These are phyloP conservation scores for Pseudogymnoascus sp. DNA, from an alignment of 2,329 filamentous ascomycete genomes.

Conservation along the genomic window DNA sequence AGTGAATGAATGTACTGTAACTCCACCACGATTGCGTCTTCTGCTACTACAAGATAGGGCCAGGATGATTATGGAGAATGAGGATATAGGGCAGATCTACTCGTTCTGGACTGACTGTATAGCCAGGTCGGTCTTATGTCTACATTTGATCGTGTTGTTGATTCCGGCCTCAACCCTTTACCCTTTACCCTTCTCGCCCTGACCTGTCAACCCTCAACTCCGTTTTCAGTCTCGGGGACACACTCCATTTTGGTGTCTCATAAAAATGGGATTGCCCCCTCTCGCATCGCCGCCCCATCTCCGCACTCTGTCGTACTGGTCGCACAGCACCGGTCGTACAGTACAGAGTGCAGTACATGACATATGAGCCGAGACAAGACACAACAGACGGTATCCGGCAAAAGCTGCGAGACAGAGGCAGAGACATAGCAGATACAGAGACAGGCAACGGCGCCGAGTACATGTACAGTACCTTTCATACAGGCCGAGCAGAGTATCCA, in stretches of 20 bases:
- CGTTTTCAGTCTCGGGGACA: background rate
- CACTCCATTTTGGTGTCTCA: background rate
- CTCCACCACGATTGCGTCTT: background rate
- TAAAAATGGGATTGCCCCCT: background rate
- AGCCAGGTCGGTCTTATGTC: background rate
- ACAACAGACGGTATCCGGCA: slow-evolving; percentile 2
- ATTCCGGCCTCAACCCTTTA: background rate
- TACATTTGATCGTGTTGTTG: background rate
- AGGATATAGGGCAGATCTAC: background rate
- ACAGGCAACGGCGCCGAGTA: background rate
- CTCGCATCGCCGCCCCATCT: background rate
- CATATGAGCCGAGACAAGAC: slow-evolving; percentile 3
- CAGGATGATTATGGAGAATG: background rate
- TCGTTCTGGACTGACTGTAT: background rate
- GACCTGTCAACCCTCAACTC: background rate
- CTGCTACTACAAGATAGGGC: background rate
- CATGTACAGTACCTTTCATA: background rate
- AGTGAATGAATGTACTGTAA: background rate
- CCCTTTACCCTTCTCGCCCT: background rate
- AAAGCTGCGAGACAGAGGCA: background rate
- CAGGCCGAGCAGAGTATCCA: background rate
- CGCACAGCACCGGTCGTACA: background rate
- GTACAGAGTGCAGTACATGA: background rate
- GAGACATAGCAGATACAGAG: background rate
- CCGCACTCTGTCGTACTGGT: background rate